Base-by-base conservation (phyloP, 2,329 filamentous ascomycete genomes). In the Epichloe festucae region DNA sequence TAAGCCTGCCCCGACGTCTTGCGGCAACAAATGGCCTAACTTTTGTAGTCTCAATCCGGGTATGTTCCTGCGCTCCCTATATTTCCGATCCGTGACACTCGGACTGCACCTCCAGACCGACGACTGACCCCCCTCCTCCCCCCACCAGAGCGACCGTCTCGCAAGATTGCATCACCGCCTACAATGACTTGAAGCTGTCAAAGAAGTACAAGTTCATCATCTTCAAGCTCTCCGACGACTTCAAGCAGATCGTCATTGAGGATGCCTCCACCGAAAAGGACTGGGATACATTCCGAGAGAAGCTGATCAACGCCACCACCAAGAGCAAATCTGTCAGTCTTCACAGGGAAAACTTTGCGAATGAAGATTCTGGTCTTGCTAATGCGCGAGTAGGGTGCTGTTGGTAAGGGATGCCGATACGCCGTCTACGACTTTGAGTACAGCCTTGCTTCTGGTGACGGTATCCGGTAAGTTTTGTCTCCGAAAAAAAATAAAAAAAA, bases 381-480 rank as follows among this genome's bases (percentile, higher is more conserved):
- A 12, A 23, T 38, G 21, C 17, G 15, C 35, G 48, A n/a, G 17
- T 55, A 84, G 79, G 79, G 79, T 56, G 68, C 69, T 54, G 66
- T 74, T 55, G 73, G 75, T 70, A 81, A 81, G 72, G 86, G 86
- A 57, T 87, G 84, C 66, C 80, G 87, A 69, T 93, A 90, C 67
- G 87, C 86, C 58, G 81, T 93, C 65, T 93, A 87, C 71, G 87
- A 93, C 71, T 85, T 93, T 68, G 77, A 87, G 73, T 93, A 89
- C 73, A 77, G 77, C 59, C 76, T 87, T 56, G 77, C 78, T 54
- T 78, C 76, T 53, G 85, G 85, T 60, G 87, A 89, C 71, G 87
- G 87, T 63, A 74, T 75, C 65, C 81, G 85, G 80, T 83, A 78
- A 39, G 53, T 52, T 17, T 11, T 4, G 8, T 11, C 31, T 31